phyloP scores from a whole-genome alignment of 1,139 yeast genomes.

The Arxiozyma bovina region DNA sequence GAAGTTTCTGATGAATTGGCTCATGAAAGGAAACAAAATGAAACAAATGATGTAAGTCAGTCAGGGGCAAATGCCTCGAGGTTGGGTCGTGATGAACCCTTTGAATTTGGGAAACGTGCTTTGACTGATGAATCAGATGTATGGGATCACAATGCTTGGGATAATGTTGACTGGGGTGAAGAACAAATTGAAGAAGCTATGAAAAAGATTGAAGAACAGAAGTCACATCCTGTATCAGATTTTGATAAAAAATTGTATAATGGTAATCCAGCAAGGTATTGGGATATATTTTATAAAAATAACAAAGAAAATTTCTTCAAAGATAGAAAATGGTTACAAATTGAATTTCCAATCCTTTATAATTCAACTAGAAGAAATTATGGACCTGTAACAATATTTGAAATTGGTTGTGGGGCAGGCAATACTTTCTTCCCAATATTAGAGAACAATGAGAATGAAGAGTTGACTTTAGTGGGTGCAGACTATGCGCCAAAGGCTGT shows the following conservation, averaged over 20 bases:
- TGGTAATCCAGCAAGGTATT: slow-evolving; percentile 80
- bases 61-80: slow-evolving; percentile 30
- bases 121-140: slow-evolving; percentile 69
- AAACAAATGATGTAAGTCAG: background rate
- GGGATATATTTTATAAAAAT: slow-evolving; percentile 91
- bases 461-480: slow-evolving; percentile 69
- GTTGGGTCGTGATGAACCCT: slow-evolving; percentile 81
- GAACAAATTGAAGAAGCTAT: slow-evolving; percentile 75
- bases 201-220: slow-evolving; percentile 64
- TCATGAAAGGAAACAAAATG: slow-evolving; percentile 11
- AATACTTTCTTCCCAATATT: slow-evolving; percentile 89
- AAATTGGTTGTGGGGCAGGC: slow-evolving; percentile 98
- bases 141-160: slow-evolving; percentile 94
- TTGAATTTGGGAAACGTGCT: slow-evolving; percentile 81
- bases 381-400: slow-evolving; percentile 68
- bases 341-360: slow-evolving; percentile 82
- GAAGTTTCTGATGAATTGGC: slow-evolving; percentile 19
- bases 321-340: slow-evolving; percentile 91
- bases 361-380: slow-evolving; percentile 64
- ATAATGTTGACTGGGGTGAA: slow-evolving; percentile 95
- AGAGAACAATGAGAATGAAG: slow-evolving; percentile 70
- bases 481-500: slow-evolving; percentile 90
- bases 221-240: slow-evolving; percentile 73
- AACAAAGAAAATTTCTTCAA: slow-evolving; percentile 90
- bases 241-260: slow-evolving; percentile 75